Base-by-base conservation (phyloP, 257 asterid species). In the Cinchona pubescens region DNA sequence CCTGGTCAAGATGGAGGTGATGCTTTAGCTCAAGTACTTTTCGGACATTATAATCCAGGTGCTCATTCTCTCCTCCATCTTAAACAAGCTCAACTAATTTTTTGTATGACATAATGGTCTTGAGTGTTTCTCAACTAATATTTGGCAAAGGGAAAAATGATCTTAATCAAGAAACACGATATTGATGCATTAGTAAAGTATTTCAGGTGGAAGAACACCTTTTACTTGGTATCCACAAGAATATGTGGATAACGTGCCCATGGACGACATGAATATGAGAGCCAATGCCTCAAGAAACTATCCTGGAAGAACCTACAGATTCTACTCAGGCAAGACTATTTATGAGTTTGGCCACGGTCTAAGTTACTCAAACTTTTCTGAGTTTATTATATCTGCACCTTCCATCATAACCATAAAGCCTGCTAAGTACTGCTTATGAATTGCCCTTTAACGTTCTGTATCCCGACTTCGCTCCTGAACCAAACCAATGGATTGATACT, bases 201-300 rank as follows among this genome's bases (percentile, higher is more conserved):
- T 75, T 32, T 43, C 81, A 81, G 83, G 83, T 71, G 83, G 83
- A 58, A 79, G 78, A 77, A 75, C 82, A 23, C 86, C 83, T 43
- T 72, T 78, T 67, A 79, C 86, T 56, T 82, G 86, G 86, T 82
- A 79, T 60, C 86, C 86, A 38, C 86, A 75, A 56, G 81, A 79
- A 76, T 82, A 82, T n/a, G 76, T 43, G 8, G 78, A 78, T 30
- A 48, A 82, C 30, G 83, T 82, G 29, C 67, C 86, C 12, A 79
- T 82, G 86, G 73, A 75, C 35, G 82, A 71, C 80, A 82, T 82
- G 86, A 75, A 70, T 69, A 79, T 82, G 86, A 79, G 86, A 70
- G 59, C 86, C 14, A 79, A 82, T 77, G 42, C 76, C 67, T n/a
- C 80, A 6, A 11, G 72, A 43, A 72, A 59, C 59, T 82, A 63